These are phyloP conservation scores for Penicillium manginii DNA, from an alignment of 495 filamentous ascomycete species.

Conservation along the genomic window DNA sequence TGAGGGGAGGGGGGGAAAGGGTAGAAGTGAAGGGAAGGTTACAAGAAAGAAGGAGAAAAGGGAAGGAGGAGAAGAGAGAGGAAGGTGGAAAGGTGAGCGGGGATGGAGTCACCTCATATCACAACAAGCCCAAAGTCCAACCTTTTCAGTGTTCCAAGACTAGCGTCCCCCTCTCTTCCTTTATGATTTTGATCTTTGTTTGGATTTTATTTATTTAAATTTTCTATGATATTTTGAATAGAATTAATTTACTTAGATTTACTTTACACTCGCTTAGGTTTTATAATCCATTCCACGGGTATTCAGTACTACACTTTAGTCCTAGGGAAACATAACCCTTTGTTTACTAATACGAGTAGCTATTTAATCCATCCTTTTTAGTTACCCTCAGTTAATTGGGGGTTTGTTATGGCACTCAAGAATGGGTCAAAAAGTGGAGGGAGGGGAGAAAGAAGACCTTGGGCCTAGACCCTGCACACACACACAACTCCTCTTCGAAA, in stretches of 20 bases:
- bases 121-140: slow-evolving; percentile 14
- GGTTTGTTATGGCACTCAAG: background rate
- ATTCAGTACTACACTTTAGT: too few species aligned
- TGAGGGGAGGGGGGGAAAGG: slow-evolving; percentile 11
- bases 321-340: too few species aligned
- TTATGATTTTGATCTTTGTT: background rate
- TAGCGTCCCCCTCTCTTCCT: background rate
- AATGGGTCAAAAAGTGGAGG: background rate
- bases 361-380: background rate
- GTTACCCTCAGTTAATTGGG: background rate
- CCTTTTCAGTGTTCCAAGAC: background rate
- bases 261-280: too few species aligned
- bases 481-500: background rate
- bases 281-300: too few species aligned
- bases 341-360: too few species aligned
- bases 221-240: too few species aligned
- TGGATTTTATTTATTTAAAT: background rate
- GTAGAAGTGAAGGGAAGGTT: slow-evolving; percentile 21
- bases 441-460: background rate
- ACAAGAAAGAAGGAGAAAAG: slow-evolving; percentile 18
- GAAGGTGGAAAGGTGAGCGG: slow-evolving; percentile 29
- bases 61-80: slow-evolving; percentile 15
- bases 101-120: slow-evolving; percentile 39
- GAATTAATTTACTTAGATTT: too few species aligned
- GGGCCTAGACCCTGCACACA: slow-evolving; percentile 2